These are phyloP conservation scores for Phycomyces nitens DNA, from an alignment of 192 early-diverging fungal species.

Conservation along the genomic window DNA sequence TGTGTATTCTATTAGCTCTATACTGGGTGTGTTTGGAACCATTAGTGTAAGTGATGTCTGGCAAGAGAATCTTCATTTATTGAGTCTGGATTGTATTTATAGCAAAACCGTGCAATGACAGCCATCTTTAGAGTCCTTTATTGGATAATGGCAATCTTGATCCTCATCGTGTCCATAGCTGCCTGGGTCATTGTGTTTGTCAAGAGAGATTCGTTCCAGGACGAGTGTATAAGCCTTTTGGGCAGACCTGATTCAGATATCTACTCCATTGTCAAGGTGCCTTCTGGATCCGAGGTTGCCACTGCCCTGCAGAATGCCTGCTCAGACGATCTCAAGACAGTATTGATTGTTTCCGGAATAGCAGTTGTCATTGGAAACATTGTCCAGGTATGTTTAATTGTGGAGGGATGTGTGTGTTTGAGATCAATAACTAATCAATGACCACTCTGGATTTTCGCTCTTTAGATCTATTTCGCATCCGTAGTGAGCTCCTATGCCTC, in stretches of 20 bases:
- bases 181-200: slow-evolving; percentile 11
- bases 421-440: too few species aligned
- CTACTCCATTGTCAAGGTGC: neutral
- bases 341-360: slow-evolving; percentile 12
- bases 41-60: slow-evolving; percentile 20
- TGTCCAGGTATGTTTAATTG: slow-evolving; percentile 32
- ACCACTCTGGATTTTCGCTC: neutral
- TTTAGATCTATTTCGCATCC: slow-evolving; percentile 29
- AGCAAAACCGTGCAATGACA: slow-evolving; percentile 30
- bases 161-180: slow-evolving; percentile 19
- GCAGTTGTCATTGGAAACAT: slow-evolving; percentile 17
- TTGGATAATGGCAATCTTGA: slow-evolving; percentile 25
- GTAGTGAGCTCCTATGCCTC: slow-evolving; percentile 31
- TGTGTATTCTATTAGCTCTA: slow-evolving; percentile 18
- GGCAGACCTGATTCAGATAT: neutral
- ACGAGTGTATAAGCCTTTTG: neutral
- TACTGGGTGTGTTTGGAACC: slow-evolving; percentile 30
- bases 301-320: slow-evolving; percentile 5
- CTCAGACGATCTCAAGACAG: neutral
- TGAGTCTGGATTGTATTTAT: neutral
- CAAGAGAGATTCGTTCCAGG: neutral
- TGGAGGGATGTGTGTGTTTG: too few species aligned
- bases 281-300: neutral
- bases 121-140: slow-evolving; percentile 21
- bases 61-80: neutral